Evolutionary conservation across 192 early-diverging fungal species (phyloP).

Genomic region (Lunasporangiospora selenospora): DNA sequence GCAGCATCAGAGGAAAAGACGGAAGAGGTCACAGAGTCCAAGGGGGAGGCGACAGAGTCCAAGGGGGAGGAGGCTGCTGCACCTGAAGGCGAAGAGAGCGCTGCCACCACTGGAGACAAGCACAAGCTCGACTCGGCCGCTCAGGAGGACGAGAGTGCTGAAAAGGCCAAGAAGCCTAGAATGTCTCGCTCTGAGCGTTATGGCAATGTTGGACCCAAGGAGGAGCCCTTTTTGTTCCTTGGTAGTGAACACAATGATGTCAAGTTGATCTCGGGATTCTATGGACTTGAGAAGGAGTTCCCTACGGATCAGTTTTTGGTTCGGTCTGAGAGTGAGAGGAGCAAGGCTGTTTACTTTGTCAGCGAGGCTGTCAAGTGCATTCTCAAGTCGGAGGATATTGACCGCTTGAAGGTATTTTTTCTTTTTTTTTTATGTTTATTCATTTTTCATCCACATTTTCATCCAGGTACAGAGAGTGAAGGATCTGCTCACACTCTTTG

Average conservation of each 20-base stretch:
- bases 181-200: conserved; percentile 29
- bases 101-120: background rate
- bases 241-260: conserved; percentile 65
- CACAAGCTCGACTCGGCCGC: background rate
- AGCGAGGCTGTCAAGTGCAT: conserved; percentile 80
- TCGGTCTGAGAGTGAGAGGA: conserved; percentile 76
- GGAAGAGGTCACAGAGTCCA: conserved; percentile 11
- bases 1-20: conserved; percentile 2
- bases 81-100: conserved; percentile 17
- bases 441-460: too few species aligned
- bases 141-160: conserved; percentile 19
- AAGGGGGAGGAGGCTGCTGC: conserved; percentile 6
- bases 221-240: conserved; percentile 92
- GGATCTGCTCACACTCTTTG: background rate
- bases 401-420: conserved; percentile 59
- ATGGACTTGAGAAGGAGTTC: conserved; percentile 78
- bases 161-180: conserved; percentile 35
- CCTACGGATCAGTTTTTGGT: conserved; percentile 86
- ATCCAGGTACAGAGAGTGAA: background rate
- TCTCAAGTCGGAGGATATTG: conserved; percentile 64
- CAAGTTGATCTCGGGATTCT: conserved; percentile 69
- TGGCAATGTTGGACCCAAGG: conserved; percentile 54
- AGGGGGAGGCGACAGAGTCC: background rate
- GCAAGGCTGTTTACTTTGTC: conserved; percentile 86
- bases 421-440: background rate